Percentiles rank a stretch among this genome's conserved stretches.
These are phyloP conservation scores for Tylopilus plumbeoviolaceoides DNA, from an alignment of 768 basidiomycete genomes.

Conservation along the genomic window DNA sequence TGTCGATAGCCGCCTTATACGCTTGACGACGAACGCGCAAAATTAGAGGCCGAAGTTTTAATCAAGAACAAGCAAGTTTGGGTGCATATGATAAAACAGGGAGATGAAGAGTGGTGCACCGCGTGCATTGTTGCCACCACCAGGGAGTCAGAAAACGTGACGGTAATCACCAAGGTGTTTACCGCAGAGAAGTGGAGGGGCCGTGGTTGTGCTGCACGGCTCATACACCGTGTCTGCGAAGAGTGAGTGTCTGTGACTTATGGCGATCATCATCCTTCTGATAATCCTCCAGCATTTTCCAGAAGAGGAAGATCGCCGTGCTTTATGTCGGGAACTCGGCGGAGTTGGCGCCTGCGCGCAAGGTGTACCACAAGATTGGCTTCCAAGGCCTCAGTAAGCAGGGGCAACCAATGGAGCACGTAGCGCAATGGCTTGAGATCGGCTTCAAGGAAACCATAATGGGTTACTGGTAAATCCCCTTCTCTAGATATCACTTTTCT, in stretches of 20 bases:
- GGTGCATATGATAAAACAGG: slow-evolving; percentile 49
- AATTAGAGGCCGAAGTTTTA: slow-evolving; percentile 47
- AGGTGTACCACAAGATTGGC: slow-evolving; percentile 61
- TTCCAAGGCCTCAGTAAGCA: slow-evolving; percentile 49
- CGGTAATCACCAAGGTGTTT: slow-evolving; percentile 70
- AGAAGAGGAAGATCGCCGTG: slow-evolving; percentile 46
- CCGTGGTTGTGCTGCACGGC: slow-evolving; percentile 54
- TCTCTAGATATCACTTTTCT: neutral
- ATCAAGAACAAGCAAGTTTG: slow-evolving; percentile 49
- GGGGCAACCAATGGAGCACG: slow-evolving; percentile 36
- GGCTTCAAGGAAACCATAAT: slow-evolving; percentile 51
- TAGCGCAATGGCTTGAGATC: slow-evolving; percentile 57
- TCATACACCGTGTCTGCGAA: slow-evolving; percentile 55
- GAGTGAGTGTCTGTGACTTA: slow-evolving; percentile 36
- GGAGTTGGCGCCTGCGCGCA: slow-evolving; percentile 41
- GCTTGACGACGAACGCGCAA: slow-evolving; percentile 40
- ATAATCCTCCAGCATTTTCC: slow-evolving; percentile 29
- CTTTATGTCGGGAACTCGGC: slow-evolving; percentile 57
- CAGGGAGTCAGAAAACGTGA: slow-evolving; percentile 51
- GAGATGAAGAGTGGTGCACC: slow-evolving; percentile 32
- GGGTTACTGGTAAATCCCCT: slow-evolving; percentile 64
- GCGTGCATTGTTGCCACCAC: slow-evolving; percentile 70
- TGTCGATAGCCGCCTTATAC: slow-evolving; percentile 51
- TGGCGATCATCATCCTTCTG: neutral
- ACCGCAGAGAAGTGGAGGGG: slow-evolving; percentile 52